A percentile compares a stretch with the other conserved stretches of the same genome.
These are phyloP conservation scores for Rhynchospora pubera DNA, from an alignment of 176 grass and related monocot genomes.

Conservation along the genomic window DNA sequence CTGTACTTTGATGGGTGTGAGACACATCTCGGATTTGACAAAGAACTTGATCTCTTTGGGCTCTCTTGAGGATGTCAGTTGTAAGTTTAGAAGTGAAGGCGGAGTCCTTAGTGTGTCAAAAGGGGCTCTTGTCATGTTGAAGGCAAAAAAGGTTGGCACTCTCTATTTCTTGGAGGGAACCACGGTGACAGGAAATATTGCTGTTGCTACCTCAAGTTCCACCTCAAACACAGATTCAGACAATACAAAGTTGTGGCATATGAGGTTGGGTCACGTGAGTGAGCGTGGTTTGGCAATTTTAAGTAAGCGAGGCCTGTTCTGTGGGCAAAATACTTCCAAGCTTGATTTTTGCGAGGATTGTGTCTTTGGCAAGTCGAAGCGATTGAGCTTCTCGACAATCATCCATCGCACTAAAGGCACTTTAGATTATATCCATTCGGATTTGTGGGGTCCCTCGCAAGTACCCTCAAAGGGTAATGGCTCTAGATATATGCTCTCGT, in stretches of 20 bases:
- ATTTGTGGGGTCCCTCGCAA: no score
- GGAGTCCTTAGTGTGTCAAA: background rate
- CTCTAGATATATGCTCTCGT: no score
- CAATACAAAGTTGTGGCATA: background rate
- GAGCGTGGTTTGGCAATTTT: background rate
- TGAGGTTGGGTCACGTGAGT: background rate
- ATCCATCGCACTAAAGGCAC: background rate
- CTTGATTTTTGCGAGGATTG: conserved; percentile 5
- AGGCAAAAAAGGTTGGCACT: background rate
- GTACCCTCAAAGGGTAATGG: no score
- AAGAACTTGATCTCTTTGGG: conserved; percentile 20
- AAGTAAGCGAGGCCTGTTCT: background rate
- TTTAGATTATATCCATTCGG: background rate
- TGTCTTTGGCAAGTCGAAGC: background rate
- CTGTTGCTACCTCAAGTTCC: background rate
- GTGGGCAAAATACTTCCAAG: background rate
- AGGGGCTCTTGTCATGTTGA: background rate
- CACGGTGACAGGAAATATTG: background rate
- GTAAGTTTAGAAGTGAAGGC: background rate
- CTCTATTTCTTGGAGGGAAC: background rate
- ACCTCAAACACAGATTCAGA: background rate
- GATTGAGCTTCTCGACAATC: background rate
- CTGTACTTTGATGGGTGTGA: background rate
- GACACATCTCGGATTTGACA: background rate
- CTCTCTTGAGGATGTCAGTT: background rate